Conservation (phyloP, 2,329 filamentous ascomycete genomes). For the Fusarium stilboides region DNA sequence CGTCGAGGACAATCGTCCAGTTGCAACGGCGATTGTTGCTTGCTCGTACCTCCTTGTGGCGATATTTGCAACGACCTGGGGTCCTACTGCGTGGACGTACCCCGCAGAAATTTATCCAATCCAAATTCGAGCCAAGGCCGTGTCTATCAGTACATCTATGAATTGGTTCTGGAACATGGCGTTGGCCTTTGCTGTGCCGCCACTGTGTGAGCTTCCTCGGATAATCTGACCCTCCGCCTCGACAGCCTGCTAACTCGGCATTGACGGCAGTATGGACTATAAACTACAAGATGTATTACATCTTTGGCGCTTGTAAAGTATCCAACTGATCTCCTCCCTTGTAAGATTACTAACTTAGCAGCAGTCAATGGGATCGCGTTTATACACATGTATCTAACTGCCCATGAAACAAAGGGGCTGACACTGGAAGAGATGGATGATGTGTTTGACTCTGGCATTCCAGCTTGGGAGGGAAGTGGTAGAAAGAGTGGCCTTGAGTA, state of each 20-base stretch:
- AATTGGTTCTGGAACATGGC: slow-evolving; percentile 56
- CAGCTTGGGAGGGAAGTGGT: slow-evolving; percentile 69
- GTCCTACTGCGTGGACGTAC: slow-evolving; percentile 63
- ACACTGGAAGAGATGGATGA: slow-evolving; percentile 84
- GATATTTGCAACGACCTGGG: slow-evolving; percentile 59
- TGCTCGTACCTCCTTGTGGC: slow-evolving; percentile 75
- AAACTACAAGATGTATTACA: slow-evolving; percentile 78
- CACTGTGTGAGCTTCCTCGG: slow-evolving; percentile 63
- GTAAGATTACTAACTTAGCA: background rate
- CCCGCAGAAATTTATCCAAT: slow-evolving; percentile 63
- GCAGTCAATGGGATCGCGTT: slow-evolving; percentile 75
- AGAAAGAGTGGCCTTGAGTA: slow-evolving; percentile 63
- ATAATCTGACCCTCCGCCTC: background rate
- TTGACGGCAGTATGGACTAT: slow-evolving; percentile 59
- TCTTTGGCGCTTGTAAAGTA: slow-evolving; percentile 74
- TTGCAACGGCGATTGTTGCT: slow-evolving; percentile 74
- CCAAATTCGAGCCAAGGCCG: slow-evolving; percentile 61
- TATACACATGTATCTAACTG: slow-evolving; percentile 75
- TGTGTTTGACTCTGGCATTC: slow-evolving; percentile 74
- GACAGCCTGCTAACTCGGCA: slow-evolving; percentile 5
- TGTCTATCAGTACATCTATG: slow-evolving; percentile 59
- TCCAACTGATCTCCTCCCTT: no score
- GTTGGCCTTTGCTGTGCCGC: slow-evolving; percentile 54
- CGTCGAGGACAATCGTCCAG: slow-evolving; percentile 64
- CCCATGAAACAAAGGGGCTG: slow-evolving; percentile 79